Percentiles rank a stretch among this genome's conserved stretches.
Conservation (phyloP, 108 stramenopile genomes). For the Ochromonas danica region DNA sequence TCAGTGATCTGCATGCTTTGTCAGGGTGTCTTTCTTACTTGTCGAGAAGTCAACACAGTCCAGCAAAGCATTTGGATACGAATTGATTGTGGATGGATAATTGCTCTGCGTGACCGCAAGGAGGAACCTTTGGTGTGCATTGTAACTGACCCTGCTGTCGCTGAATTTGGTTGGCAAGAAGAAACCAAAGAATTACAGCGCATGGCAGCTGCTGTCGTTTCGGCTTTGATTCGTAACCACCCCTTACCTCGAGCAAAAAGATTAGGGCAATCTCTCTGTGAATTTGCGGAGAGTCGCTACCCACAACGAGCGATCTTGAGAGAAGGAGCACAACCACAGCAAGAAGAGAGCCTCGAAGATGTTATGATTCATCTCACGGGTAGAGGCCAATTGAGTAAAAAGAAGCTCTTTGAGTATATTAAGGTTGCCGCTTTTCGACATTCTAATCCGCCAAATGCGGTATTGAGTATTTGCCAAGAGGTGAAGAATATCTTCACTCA, state of each 20-base stretch:
- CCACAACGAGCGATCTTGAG: neutral
- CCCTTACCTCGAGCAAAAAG: neutral
- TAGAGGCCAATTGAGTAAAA: neutral
- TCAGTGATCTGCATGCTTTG: no score
- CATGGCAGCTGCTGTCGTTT: neutral
- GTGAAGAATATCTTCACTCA: neutral
- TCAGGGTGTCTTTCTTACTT: no score
- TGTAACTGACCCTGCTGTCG: neutral
- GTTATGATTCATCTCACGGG: neutral
- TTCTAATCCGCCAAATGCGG: neutral
- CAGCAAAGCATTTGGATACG: neutral
- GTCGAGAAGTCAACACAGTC: no score
- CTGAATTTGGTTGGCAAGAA: neutral
- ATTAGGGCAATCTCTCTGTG: neutral
- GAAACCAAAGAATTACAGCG: neutral
- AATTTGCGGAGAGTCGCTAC: neutral
- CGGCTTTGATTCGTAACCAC: neutral
- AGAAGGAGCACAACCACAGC: no score
- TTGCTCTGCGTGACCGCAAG: neutral
- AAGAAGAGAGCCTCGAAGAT: neutral
- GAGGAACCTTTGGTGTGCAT: neutral
- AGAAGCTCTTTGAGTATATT: constrained; percentile 1
- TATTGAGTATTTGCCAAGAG: neutral
- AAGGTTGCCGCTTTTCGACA: neutral
- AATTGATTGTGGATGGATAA: neutral